phyloP scores from a whole-genome alignment of 2,329 filamentous ascomycete species.

The Pseudocercospora musae region DNA sequence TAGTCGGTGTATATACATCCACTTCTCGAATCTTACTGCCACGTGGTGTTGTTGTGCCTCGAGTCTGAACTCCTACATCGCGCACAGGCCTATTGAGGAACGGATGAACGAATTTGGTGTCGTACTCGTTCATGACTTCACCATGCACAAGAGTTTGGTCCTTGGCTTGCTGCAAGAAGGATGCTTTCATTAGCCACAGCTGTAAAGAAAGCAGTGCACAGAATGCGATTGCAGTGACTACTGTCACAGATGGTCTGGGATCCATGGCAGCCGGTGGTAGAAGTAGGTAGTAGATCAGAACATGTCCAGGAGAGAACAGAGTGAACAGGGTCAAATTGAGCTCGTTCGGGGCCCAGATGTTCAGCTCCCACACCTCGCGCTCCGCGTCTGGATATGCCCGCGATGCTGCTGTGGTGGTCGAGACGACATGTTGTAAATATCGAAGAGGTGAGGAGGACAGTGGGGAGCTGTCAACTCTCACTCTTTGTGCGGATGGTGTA shows the following conservation, averaged over 20 bases:
- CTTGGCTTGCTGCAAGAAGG: constrained; percentile 79
- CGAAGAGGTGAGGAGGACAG: constrained; percentile 73
- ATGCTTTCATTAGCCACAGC: constrained; percentile 67
- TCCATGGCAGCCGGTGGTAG: constrained; percentile 75
- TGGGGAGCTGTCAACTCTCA: constrained; percentile 82
- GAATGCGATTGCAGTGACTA: constrained; percentile 77
- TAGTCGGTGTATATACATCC: constrained; percentile 60
- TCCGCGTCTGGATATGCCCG: constrained; percentile 78
- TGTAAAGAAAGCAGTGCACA: constrained; percentile 72
- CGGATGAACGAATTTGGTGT: constrained; percentile 92
- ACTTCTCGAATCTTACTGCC: constrained; percentile 46
- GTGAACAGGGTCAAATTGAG: constrained; percentile 79
- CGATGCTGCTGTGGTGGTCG: constrained; percentile 68
- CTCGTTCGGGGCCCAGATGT: constrained; percentile 89
- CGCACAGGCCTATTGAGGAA: constrained; percentile 76
- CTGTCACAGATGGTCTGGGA: constrained; percentile 76
- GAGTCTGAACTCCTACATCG: constrained; percentile 76
- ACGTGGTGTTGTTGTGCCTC: constrained; percentile 37
- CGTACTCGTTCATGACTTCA: constrained; percentile 92
- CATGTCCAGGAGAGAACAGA: constrained; percentile 87
- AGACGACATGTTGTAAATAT: constrained; percentile 66
- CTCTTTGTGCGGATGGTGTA: constrained; percentile 83
- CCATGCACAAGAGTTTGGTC: constrained; percentile 81
- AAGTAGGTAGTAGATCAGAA: constrained; percentile 85
- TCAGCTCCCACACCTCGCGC: constrained; percentile 90